These are phyloP conservation scores for Manihot esculenta DNA, from an alignment of 441 rosid genomes.

Conservation along the genomic window DNA sequence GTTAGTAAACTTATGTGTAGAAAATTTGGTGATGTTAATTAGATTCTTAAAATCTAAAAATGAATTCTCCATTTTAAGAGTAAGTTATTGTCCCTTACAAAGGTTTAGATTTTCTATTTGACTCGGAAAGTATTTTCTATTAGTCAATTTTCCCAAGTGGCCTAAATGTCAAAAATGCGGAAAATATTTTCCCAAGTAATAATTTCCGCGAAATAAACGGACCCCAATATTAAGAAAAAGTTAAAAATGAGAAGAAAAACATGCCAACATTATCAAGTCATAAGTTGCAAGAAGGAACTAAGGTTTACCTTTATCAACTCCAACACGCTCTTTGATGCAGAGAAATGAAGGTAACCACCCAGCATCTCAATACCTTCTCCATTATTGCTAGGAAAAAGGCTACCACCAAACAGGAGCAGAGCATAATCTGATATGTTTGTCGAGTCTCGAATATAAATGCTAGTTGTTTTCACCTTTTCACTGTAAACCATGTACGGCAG, in stretches of 20 bases:
- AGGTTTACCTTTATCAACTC: slow-evolving; percentile 69
- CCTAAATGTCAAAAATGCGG: too few relatives aligned
- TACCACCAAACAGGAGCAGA: slow-evolving; percentile 88
- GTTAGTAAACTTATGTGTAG: too few relatives aligned
- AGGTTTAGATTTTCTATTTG: too few relatives aligned
- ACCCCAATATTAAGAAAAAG: not conserved
- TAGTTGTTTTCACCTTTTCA: slow-evolving; percentile 81
- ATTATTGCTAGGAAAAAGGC: slow-evolving; percentile 60
- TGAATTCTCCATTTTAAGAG: too few relatives aligned
- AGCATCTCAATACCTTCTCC: slow-evolving; percentile 96
- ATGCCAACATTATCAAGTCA: not conserved
- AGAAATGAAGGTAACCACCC: slow-evolving; percentile 94
- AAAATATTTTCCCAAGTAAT: too few relatives aligned
- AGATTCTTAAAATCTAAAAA: too few relatives aligned
- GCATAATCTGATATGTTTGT: slow-evolving; percentile 95
- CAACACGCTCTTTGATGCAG: slow-evolving; percentile 73
- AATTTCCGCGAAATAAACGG: too few relatives aligned
- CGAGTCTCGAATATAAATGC: slow-evolving; percentile 77
- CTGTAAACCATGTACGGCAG: slow-evolving; percentile 86
- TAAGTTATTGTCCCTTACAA: too few relatives aligned
- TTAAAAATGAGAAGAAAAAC: not conserved
- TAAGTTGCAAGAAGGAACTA: not conserved
- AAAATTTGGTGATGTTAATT: too few relatives aligned
- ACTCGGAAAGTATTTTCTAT: too few relatives aligned
- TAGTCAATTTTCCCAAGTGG: too few relatives aligned